phyloP scores from a whole-genome alignment of 352 stramenopile genomes.

The Pythium brachiatum region DNA sequence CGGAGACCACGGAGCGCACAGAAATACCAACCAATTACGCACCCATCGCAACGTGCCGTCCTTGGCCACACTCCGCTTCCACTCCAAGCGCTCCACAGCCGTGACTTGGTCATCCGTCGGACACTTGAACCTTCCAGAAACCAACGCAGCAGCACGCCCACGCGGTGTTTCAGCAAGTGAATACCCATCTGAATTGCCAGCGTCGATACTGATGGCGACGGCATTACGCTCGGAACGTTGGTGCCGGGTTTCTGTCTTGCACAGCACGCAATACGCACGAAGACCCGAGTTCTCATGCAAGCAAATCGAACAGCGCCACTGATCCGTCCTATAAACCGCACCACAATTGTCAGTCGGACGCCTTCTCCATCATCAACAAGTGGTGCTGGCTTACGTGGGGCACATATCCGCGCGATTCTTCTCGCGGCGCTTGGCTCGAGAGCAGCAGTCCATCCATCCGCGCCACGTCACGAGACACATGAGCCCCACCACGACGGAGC shows the following conservation, averaged over 20 bases:
- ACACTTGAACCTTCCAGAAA: background rate
- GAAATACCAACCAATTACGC: background rate
- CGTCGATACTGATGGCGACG: background rate
- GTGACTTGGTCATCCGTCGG: slow-evolving; percentile 54
- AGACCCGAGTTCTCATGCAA: slow-evolving; percentile 19
- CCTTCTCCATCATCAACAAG: background rate
- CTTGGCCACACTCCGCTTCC: slow-evolving; percentile 58
- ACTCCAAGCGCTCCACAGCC: slow-evolving; percentile 57
- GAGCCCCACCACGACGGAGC: slow-evolving; percentile 15
- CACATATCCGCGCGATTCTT: slow-evolving; percentile 12
- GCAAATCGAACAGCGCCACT: slow-evolving; percentile 19
- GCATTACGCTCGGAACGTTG: background rate
- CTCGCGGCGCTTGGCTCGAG: background rate
- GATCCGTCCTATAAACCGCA: slow-evolving; percentile 1
- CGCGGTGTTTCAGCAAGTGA: slow-evolving; percentile 5
- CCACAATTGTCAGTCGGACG: background rate
- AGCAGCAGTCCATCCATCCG: slow-evolving; percentile 23
- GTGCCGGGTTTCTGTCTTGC: slow-evolving; percentile 3
- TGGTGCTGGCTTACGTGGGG: slow-evolving; percentile 2
- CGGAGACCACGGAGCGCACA: no score
- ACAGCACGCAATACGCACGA: slow-evolving; percentile 17
- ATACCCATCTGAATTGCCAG: background rate
- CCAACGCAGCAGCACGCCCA: background rate
- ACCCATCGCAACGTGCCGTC: slow-evolving; percentile 41
- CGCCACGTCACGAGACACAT: slow-evolving; percentile 23